These are phyloP conservation scores for Choricystis sp. DNA, from an alignment of 139 green algal genomes.

Conservation along the genomic window DNA sequence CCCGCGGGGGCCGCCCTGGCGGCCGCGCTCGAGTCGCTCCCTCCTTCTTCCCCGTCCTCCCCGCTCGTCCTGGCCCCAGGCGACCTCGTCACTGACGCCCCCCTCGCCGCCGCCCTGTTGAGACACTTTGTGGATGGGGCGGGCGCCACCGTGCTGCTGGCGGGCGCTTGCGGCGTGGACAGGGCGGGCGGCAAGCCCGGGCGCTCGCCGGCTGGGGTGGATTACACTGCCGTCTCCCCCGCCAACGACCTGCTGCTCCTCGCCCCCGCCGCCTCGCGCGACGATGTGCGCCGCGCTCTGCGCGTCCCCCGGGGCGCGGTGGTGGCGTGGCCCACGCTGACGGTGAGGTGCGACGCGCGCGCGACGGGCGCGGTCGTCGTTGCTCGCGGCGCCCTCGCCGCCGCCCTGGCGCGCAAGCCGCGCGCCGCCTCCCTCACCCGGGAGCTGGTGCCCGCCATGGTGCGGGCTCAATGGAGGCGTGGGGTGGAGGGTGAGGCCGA, in stretches of 20 bases:
- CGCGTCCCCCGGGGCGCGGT: too few relatives aligned
- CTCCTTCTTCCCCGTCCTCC: background rate
- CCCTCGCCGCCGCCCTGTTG: constrained; percentile 3
- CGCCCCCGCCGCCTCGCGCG: too few relatives aligned
- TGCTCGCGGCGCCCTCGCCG: background rate
- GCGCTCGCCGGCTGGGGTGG: constrained; percentile 46
- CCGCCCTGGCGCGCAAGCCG: too few relatives aligned
- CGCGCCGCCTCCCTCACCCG: too few relatives aligned
- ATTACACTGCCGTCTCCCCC: constrained; percentile 31
- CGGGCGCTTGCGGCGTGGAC: constrained; percentile 19
- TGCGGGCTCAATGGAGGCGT: too few relatives aligned
- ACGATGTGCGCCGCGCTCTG: too few relatives aligned
- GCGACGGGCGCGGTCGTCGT: background rate
- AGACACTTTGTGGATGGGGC: constrained; percentile 16
- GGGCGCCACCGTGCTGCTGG: constrained; percentile 33
- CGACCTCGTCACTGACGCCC: background rate
- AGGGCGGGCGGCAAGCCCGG: constrained; percentile 46
- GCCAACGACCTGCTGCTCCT: too few relatives aligned
- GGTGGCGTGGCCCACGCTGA: too few relatives aligned
- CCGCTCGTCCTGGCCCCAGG: background rate
- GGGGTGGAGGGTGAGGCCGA: too few relatives aligned
- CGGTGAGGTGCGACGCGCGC: too few relatives aligned
- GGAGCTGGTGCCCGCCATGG: too few relatives aligned
- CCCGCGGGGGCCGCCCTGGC: background rate
- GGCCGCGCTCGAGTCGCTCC: background rate